Percentiles rank a stretch among this genome's conserved stretches.
Evolutionary conservation across 768 basidiomycete genomes (phyloP).

Genomic region (Phanerochaete sordida): DNA sequence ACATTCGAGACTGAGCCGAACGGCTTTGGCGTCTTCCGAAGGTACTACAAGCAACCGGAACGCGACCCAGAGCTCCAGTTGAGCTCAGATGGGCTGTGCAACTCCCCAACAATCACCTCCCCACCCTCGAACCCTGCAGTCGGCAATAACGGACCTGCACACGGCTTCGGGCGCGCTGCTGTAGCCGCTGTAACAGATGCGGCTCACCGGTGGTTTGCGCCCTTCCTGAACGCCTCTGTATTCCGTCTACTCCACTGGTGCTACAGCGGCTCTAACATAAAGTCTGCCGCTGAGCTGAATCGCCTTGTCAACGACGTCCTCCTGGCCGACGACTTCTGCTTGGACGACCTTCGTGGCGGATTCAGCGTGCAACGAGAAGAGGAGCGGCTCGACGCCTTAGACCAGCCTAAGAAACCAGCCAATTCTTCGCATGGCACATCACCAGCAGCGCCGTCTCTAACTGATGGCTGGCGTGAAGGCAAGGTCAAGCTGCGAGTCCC

Average conservation of each 20-base stretch:
- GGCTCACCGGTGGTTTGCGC: not conserved
- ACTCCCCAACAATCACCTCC: no score
- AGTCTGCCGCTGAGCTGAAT: conserved; percentile 25
- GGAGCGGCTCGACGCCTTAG: not conserved
- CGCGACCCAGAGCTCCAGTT: no score
- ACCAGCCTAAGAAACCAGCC: not conserved
- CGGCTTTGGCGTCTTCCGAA: no score
- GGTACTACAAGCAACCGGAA: no score
- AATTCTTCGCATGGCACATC: no score
- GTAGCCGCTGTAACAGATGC: no score
- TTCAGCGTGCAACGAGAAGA: not conserved
- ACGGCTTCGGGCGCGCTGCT: no score
- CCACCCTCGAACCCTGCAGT: no score
- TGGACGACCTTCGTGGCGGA: conserved; percentile 4
- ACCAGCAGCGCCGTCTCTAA: not conserved
- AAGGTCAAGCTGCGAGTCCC: conserved; percentile 9
- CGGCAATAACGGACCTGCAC: no score
- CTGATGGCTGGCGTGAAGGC: conserved; percentile 4
- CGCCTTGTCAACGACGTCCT: conserved; percentile 24
- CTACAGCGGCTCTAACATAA: conserved; percentile 22
- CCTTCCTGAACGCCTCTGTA: conserved; percentile 14
- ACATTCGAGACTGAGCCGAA: no score
- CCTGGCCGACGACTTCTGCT: conserved; percentile 17
- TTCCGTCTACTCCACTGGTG: conserved; percentile 29
- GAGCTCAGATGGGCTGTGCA: no score